Percentiles rank a stretch among this genome's conserved stretches.
Conservation (phyloP, 495 filamentous ascomycete species). For the Pseudevernia furfuracea region DNA sequence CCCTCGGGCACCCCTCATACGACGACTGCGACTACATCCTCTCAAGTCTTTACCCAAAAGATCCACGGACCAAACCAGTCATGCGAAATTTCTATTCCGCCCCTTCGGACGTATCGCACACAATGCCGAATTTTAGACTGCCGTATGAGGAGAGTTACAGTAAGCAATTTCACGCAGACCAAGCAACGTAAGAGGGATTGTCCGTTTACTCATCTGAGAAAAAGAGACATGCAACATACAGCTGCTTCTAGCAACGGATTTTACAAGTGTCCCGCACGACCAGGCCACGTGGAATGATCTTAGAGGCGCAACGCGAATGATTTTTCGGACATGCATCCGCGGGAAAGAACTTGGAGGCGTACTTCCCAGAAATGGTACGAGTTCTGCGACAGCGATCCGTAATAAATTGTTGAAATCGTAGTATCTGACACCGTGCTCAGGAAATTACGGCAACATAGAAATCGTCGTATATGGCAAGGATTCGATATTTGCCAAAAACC, state of each 20-base stretch:
- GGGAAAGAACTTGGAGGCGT: neutral
- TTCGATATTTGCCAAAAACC: neutral
- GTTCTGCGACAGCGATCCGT: neutral
- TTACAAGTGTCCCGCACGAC: constrained; percentile 2
- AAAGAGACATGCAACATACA: neutral
- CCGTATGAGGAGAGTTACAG: neutral
- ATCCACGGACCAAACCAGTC: neutral
- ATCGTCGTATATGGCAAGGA: neutral
- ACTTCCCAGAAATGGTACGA: neutral
- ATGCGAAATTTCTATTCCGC: neutral
- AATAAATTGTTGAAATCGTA: neutral
- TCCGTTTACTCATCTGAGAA: too few species aligned
- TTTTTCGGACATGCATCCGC: neutral
- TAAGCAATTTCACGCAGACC: neutral
- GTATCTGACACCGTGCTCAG: neutral
- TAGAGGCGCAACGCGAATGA: neutral
- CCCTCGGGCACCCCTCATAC: neutral
- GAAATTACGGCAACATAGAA: neutral
- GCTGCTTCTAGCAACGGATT: neutral
- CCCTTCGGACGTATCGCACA: neutral
- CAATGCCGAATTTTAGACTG: neutral
- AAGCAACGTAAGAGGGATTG: neutral
- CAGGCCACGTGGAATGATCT: neutral
- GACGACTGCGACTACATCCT: neutral
- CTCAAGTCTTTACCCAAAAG: neutral